Evolutionary conservation across 2,329 filamentous ascomycete genomes (phyloP), one percentile per base, ranked within the genome.

Genomic region (Talaromyces sp.): DNA sequence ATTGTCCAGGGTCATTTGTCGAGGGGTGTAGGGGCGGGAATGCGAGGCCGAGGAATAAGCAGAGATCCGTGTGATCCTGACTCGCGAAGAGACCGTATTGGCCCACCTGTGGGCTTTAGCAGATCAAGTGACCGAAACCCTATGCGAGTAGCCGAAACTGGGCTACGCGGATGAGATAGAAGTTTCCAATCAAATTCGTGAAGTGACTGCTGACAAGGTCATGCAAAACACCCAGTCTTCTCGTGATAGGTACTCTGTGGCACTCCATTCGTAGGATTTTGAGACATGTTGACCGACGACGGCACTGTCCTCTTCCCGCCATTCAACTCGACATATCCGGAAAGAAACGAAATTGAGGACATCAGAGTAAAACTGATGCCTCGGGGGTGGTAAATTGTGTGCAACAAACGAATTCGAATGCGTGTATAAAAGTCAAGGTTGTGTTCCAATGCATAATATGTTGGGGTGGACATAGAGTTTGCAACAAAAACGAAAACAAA

Each of bases 51-150:
- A 54, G 53, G 17, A 39, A 40, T 50, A 52, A 41, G 41, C 43
- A 36, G 21, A 43, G 43, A 45, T 40, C 21, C 43, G 13, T 43
- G 39, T n/a, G 33, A 39, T 17, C 46, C 37, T 36, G 56, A 61
- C 45, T 53, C 52, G 19, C 45, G 22, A 21, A 56, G 28, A 15
- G 35, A 53, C 33, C 22, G 40, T 56, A 63, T 62, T 66, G 64
- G 62, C 39, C 28, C 9, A 41, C 19, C 36, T 17, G 70, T 68
- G 70, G 62, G 69, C 70, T 75, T 67, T 63, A 63, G 61, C 62
- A 71, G 70, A 80, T 85, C 83, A 85, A 84, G 82, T 85, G 82
- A 85, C 76, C 73, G 73, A 71, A 77, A 78, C 69, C 66, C 69
- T 71, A 84, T 84, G 82, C 82, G 81, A 78, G 73, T 70, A 70